phyloP scores from a whole-genome alignment of 2,329 filamentous ascomycete species.

The Exophiala xenobiotica region DNA sequence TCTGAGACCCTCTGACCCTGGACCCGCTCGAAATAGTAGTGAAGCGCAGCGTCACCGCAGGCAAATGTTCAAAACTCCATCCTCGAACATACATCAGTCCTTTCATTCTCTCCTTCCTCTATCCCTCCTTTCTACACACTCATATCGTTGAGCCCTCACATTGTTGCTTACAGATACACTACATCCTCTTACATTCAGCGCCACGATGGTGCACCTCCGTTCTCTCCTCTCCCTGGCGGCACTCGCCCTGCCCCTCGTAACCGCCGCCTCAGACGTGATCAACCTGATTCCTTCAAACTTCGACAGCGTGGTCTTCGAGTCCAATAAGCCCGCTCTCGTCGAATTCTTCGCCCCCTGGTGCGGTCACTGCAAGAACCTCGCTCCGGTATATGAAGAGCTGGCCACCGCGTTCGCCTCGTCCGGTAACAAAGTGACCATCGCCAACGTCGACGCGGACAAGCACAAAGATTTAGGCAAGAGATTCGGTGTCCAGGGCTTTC shows the following conservation, averaged over 20 bases:
- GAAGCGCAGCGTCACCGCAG: constrained; percentile 1
- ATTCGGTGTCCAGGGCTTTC: constrained; percentile 91
- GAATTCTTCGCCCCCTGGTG: constrained; percentile 99
- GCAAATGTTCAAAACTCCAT: too few relatives aligned
- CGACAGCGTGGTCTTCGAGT: constrained; percentile 82
- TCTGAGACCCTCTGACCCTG: too few relatives aligned
- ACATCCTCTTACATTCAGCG: background rate
- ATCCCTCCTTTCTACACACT: too few relatives aligned
- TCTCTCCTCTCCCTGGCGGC: constrained; percentile 28
- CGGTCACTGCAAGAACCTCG: constrained; percentile 97
- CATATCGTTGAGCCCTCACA: too few relatives aligned
- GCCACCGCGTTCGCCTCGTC: constrained; percentile 70
- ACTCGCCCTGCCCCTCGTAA: constrained; percentile 53
- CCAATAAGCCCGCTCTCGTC: constrained; percentile 90
- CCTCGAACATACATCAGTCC: too few relatives aligned
- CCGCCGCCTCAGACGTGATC: constrained; percentile 77
- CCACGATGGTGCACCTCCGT: constrained; percentile 20
- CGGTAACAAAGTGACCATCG: constrained; percentile 77
- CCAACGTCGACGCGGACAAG: constrained; percentile 92
- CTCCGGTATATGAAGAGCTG: constrained; percentile 91
- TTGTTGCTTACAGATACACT: too few relatives aligned
- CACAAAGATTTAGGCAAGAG: constrained; percentile 80
- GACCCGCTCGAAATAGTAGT: background rate
- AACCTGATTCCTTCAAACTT: constrained; percentile 91
- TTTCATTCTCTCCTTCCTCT: too few relatives aligned